phyloP scores from a whole-genome alignment of 495 filamentous ascomycete genomes.

The Aspergillus homomorphus region DNA sequence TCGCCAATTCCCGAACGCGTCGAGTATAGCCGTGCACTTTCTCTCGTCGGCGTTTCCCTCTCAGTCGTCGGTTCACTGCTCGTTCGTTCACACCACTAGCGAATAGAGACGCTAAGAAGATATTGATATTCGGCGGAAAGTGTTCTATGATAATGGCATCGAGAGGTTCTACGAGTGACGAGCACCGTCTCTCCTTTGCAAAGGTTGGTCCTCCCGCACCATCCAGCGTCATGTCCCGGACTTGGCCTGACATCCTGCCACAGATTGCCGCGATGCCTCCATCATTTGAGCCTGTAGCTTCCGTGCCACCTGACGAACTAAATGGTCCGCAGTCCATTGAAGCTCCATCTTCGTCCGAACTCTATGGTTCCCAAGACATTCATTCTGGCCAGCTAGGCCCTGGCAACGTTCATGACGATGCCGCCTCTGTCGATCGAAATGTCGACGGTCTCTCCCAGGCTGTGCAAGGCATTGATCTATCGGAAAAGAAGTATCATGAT shows the following conservation, averaged over 20 bases:
- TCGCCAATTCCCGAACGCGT: slow-evolving; percentile 21
- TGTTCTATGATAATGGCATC: slow-evolving; percentile 36
- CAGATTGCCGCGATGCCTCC: slow-evolving; percentile 47
- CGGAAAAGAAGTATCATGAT: slow-evolving; percentile 28
- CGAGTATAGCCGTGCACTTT: slow-evolving; percentile 22
- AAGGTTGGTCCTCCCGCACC: slow-evolving; percentile 30
- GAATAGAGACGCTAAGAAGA: slow-evolving; percentile 12
- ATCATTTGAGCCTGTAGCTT: slow-evolving; percentile 27
- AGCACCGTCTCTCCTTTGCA: slow-evolving; percentile 44
- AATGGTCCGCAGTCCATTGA: slow-evolving; percentile 22
- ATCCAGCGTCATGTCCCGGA: neutral
- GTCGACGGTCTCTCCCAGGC: slow-evolving; percentile 34
- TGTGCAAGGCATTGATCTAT: slow-evolving; percentile 35
- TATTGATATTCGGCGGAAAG: slow-evolving; percentile 11
- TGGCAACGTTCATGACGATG: slow-evolving; percentile 19
- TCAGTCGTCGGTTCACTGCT: slow-evolving; percentile 19
- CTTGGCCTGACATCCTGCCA: slow-evolving; percentile 10
- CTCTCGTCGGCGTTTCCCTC: slow-evolving; percentile 22
- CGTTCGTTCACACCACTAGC: slow-evolving; percentile 9
- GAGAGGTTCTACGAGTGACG: slow-evolving; percentile 27
- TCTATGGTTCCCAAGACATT: slow-evolving; percentile 18
- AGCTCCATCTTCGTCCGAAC: slow-evolving; percentile 18
- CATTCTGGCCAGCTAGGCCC: slow-evolving; percentile 21
- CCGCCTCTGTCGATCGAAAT: slow-evolving; percentile 23
- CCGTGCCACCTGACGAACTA: slow-evolving; percentile 26